phyloP scores from a whole-genome alignment of 148 eudicot species.

The Rhododendron henanense region DNA sequence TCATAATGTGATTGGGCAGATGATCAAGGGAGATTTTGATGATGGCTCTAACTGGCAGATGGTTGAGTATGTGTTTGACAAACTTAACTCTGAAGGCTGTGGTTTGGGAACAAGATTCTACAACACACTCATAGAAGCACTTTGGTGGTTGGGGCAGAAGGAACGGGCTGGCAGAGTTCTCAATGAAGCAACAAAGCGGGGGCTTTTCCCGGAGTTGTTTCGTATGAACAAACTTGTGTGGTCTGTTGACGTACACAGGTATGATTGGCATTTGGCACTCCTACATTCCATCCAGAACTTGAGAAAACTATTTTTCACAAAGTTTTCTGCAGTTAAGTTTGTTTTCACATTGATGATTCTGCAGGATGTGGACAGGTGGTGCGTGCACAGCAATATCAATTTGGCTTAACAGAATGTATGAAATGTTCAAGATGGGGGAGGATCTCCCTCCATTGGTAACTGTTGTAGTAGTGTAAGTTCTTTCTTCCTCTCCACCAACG shows the following conservation, averaged over 20 bases:
- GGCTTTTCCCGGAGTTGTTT: constrained; percentile 81
- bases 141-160: constrained; percentile 95
- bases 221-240: constrained; percentile 73
- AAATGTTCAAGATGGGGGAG: constrained; percentile 43
- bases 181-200: constrained; percentile 84
- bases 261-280: constrained; percentile 5
- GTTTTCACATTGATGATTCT: constrained; percentile 14
- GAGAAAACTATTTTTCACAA: background rate
- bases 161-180: constrained; percentile 88
- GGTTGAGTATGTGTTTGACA: constrained; percentile 91
- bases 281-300: background rate
- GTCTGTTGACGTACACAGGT: constrained; percentile 97
- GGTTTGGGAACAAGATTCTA: constrained; percentile 85
- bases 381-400: constrained; percentile 80
- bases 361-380: constrained; percentile 95
- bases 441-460: constrained; percentile 83
- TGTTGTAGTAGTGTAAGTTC: constrained; percentile 81
- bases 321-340: background rate
- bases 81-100: constrained; percentile 88
- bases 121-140: constrained; percentile 81
- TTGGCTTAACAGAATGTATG: constrained; percentile 72
- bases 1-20: constrained; percentile 87
- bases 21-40: constrained; percentile 91
- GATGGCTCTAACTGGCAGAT: constrained; percentile 91
- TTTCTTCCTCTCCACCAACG: constrained; percentile 6